A percentile compares a stretch with the other conserved stretches of the same genome.
Conservation (phyloP, 768 basidiomycete species). For the Tylopilus cervinicoccineus region DNA sequence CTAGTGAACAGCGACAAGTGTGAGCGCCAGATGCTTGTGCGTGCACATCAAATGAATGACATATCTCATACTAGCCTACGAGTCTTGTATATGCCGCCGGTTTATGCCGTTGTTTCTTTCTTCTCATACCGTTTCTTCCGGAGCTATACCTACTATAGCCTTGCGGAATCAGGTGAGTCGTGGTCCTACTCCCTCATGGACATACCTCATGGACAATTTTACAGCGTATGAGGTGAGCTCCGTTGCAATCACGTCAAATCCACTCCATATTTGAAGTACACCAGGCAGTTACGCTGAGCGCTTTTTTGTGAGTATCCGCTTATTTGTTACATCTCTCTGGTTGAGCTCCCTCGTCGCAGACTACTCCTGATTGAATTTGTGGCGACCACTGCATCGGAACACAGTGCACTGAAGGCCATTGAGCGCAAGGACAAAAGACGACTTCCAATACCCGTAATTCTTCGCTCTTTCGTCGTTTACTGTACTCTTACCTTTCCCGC, state of each 20-base stretch:
- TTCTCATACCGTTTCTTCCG: slow-evolving; percentile 84
- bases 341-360: slow-evolving; percentile 32
- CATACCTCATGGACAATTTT: slow-evolving; percentile 17
- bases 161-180: slow-evolving; percentile 46
- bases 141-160: slow-evolving; percentile 61
- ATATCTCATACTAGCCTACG: slow-evolving; percentile 48
- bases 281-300: slow-evolving; percentile 78
- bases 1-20: slow-evolving; percentile 77
- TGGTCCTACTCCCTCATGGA: slow-evolving; percentile 15
- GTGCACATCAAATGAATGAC: background rate
- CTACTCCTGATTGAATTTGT: slow-evolving; percentile 84
- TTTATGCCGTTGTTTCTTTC: slow-evolving; percentile 82
- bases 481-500: slow-evolving; percentile 1
- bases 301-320: slow-evolving; percentile 66
- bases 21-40: slow-evolving; percentile 30
- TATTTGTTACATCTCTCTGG: background rate
- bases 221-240: slow-evolving; percentile 63
- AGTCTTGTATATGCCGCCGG: slow-evolving; percentile 78
- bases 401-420: slow-evolving; percentile 64
- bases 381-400: slow-evolving; percentile 59
- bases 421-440: slow-evolving; percentile 73
- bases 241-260: background rate
- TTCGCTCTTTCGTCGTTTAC: background rate
- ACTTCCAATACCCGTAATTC: slow-evolving; percentile 61
- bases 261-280: slow-evolving; percentile 17